These are phyloP conservation scores for Trypanosoma melophagium DNA, from an alignment of 208 protist genomes.

Conservation along the genomic window DNA sequence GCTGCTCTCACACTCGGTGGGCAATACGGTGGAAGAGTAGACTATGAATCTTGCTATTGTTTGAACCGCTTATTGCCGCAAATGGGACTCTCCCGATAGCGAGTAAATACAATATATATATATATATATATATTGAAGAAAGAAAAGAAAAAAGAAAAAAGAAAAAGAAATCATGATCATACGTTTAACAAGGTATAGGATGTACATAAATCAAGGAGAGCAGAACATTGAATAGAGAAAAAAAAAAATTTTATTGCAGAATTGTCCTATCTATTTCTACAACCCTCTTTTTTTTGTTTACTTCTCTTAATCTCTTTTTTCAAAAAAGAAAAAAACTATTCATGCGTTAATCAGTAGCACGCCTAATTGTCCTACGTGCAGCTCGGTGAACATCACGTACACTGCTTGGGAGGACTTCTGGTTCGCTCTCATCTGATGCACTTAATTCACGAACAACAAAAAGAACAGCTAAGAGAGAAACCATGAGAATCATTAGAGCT, in stretches of 20 bases:
- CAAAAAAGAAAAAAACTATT: background rate
- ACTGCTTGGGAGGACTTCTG: slow-evolving; percentile 38
- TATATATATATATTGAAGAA: too few species aligned
- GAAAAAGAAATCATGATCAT: too few species aligned
- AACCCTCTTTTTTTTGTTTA: slow-evolving; percentile 9
- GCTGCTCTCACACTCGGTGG: too few species aligned
- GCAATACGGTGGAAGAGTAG: too few species aligned
- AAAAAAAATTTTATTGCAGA: background rate
- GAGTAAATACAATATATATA: too few species aligned
- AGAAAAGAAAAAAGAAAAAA: too few species aligned
- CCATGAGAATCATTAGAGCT: slow-evolving; percentile 69
- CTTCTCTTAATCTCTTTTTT: slow-evolving; percentile 12
- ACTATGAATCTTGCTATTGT: too few species aligned
- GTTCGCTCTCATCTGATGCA: slow-evolving; percentile 29
- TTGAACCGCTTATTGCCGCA: too few species aligned
- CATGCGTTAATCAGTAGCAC: slow-evolving; percentile 29
- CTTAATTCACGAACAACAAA: slow-evolving; percentile 61
- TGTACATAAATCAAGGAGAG: background rate
- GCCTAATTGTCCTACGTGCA: slow-evolving; percentile 13
- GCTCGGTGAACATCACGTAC: slow-evolving; percentile 16
- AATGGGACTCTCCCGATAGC: too few species aligned
- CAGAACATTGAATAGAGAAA: slow-evolving; percentile 1
- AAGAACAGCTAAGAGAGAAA: slow-evolving; percentile 68
- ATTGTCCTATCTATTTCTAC: background rate
- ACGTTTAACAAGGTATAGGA: too few species aligned